Evolutionary conservation across 78 protist genomes (phyloP).

Genomic region (Pelomyxa schiedti): DNA sequence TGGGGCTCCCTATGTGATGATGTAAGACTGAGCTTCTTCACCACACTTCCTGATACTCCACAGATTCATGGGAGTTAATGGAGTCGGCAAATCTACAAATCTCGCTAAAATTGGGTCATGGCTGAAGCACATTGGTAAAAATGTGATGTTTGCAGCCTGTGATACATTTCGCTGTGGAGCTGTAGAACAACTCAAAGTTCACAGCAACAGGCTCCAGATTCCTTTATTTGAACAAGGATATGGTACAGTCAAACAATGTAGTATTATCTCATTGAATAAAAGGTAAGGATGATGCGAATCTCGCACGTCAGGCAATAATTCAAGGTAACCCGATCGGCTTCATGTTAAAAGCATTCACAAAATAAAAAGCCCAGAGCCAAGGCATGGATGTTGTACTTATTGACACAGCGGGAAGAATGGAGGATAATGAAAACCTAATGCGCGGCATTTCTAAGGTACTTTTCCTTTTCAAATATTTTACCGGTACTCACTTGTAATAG

Average conservation of each 20-base stretch:
- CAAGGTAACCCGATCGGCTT: constrained; percentile 11
- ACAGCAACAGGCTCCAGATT: constrained; percentile 57
- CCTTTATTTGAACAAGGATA: constrained; percentile 78
- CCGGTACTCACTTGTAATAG: background rate
- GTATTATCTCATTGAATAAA: too few species aligned
- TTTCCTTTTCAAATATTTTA: background rate
- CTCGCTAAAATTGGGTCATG: constrained; percentile 84
- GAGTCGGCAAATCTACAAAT: constrained; percentile 90
- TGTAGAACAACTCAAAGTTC: constrained; percentile 91
- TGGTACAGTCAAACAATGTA: too few species aligned
- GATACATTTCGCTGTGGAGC: constrained; percentile 99
- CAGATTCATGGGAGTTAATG: constrained; percentile 88
- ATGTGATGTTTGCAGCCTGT: constrained; percentile 94
- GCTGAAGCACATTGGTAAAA: constrained; percentile 54
- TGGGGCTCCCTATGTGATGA: too few species aligned
- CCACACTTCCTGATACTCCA: constrained; percentile 66
- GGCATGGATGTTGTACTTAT: constrained; percentile 80
- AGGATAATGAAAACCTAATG: constrained; percentile 95
- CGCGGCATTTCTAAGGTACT: constrained; percentile 70
- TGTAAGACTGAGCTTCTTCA: too few species aligned
- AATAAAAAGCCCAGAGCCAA: constrained; percentile 1
- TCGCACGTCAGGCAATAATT: constrained; percentile 81
- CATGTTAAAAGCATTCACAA: background rate
- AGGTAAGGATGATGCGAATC: constrained; percentile 78
- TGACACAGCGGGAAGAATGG: constrained; percentile 99